Evolutionary conservation across 2,329 filamentous ascomycete genomes (phyloP).

Genomic region (Plenodomus biglobosus): DNA sequence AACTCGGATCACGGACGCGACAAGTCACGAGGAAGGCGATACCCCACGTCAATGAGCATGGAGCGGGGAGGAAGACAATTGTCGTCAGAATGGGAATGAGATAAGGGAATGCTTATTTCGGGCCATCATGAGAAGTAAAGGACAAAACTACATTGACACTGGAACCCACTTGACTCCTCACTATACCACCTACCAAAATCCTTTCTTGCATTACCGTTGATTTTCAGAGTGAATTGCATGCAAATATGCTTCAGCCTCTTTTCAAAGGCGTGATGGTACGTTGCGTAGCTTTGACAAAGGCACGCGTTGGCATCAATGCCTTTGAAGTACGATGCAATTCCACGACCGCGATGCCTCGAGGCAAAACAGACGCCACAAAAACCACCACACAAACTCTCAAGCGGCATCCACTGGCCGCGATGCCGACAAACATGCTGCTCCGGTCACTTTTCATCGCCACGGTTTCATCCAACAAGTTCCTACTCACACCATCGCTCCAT

Average conservation of each 20-base stretch:
- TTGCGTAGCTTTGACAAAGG: conserved; percentile 3
- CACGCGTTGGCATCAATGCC: conserved; percentile 2
- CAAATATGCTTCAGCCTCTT: conserved; percentile 13
- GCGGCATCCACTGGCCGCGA: conserved; percentile 24
- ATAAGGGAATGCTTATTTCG: conserved; percentile 18
- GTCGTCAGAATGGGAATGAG: conserved; percentile 15
- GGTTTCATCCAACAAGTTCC: conserved; percentile 50
- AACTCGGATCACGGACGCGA: conserved; percentile 19
- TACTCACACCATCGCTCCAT: conserved; percentile 44
- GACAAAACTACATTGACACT: no score
- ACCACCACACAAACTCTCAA: conserved; percentile 9
- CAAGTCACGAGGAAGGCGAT: conserved; percentile 22
- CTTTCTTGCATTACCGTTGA: background rate
- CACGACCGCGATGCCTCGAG: conserved; percentile 15
- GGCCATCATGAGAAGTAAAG: no score
- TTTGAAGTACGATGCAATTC: conserved; percentile 13
- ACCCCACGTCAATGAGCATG: conserved; percentile 18
- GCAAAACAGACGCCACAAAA: conserved; percentile 7
- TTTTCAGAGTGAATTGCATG: background rate
- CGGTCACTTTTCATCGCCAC: conserved; percentile 46
- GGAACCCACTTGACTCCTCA: background rate
- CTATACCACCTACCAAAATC: background rate
- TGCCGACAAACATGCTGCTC: conserved; percentile 34
- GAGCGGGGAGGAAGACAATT: conserved; percentile 24
- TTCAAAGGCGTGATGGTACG: conserved; percentile 3